Evolutionary conservation across 2,329 filamentous ascomycete species (phyloP), one percentile per base, ranked within the genome.

Genomic region (Cladophialophora yegresii): DNA sequence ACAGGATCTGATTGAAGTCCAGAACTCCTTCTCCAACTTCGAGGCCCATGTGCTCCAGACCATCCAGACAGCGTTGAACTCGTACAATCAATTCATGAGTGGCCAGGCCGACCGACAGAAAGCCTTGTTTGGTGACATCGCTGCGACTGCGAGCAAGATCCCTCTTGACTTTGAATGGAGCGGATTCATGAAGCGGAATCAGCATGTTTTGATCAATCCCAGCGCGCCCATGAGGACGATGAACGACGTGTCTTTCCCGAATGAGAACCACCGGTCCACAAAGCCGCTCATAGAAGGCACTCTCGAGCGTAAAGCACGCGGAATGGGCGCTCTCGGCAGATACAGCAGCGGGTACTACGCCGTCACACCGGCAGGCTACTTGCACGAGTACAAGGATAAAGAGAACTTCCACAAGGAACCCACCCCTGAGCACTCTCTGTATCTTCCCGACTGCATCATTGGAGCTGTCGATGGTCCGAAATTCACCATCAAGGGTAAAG

Each of bases 331-430:
- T 22, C 86, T 85, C 72, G 84, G 89, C 78, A 89, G 89, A 64
- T 95, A 91, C 77, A 88, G 87, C 68, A 86, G 90, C 0, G 87
- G 85, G 62, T 96, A 96, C 82, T 99, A 96, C 75, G 93, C 95
- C 62, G 87, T 98, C 54, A 96, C 92, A 0, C 90, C 92, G 0
- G 85, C 90, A 63, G 92, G 91, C 73, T 99, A 89, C 79, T 80
- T 99, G 64, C 95, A 99, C 80, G 93, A 97, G 77, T 99, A 96
- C 83, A 96, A 96, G 79, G 92, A 96, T 73, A 89, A 91, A 74
- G 93, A 98, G 73, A 84, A 88, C 72, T 83, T 86, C 73, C 80
- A 79, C 63, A 82, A 86, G 72, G 91, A 96, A 67, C 91, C 92
- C 9, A 83, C 85, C 62, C 93, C 95, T 0, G 93, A 99, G 75